Evolutionary conservation across 2,329 filamentous ascomycete genomes (phyloP).

Genomic region (Paradendryphiella salina): DNA sequence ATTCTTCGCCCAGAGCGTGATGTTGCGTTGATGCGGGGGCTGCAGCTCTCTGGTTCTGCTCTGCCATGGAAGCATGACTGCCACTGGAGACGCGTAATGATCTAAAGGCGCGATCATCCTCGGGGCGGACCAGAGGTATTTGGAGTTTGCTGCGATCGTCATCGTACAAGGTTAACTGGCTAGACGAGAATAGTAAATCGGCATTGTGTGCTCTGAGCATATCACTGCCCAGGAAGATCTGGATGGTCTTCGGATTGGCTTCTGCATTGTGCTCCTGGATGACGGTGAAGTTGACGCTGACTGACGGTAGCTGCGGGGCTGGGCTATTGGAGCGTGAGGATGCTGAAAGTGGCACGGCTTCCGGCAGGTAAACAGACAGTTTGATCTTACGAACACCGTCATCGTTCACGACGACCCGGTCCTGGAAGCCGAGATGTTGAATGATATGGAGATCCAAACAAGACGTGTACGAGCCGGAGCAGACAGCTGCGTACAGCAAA

Average conservation of each 20-base stretch:
- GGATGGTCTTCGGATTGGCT: conserved; percentile 65
- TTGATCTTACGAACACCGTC: conserved; percentile 71
- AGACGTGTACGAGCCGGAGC: conserved; percentile 87
- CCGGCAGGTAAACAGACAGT: conserved; percentile 83
- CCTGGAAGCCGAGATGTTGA: conserved; percentile 70
- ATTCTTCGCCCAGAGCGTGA: conserved; percentile 2
- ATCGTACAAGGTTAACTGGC: conserved; percentile 83
- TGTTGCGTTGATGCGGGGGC: conserved; percentile 7
- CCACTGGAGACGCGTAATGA: conserved; percentile 65
- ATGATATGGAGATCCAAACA: conserved; percentile 76
- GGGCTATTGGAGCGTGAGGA: conserved; percentile 74
- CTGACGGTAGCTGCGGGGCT: conserved; percentile 76
- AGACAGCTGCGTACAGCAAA: conserved; percentile 87
- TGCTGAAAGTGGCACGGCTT: conserved; percentile 79
- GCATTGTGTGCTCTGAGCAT: conserved; percentile 82
- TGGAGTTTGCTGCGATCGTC: conserved; percentile 84
- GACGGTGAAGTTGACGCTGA: conserved; percentile 79
- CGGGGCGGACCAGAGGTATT: conserved; percentile 88
- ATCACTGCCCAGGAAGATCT: conserved; percentile 89
- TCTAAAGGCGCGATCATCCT: conserved; percentile 81
- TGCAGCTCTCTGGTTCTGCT: conserved; percentile 6
- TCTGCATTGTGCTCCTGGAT: conserved; percentile 58
- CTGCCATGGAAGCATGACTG: conserved; percentile 4
- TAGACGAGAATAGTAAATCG: conserved; percentile 89
- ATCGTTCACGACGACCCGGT: conserved; percentile 66